A percentile compares a stretch with the other conserved stretches of the same genome.
These are phyloP conservation scores for Achlya hypogyna DNA, from an alignment of 352 stramenopile genomes.

Conservation along the genomic window DNA sequence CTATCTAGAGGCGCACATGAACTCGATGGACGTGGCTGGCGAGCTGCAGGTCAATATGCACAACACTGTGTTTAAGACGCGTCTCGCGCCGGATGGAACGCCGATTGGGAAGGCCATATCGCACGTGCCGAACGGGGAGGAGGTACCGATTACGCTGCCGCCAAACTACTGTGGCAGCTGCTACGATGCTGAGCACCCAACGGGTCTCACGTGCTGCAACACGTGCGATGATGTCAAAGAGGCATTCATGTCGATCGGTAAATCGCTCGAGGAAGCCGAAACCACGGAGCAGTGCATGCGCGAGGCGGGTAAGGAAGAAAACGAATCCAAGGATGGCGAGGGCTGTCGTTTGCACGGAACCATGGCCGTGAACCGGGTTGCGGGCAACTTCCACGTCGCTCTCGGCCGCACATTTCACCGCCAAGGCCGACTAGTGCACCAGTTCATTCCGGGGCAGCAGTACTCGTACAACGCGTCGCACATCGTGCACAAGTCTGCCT, in stretches of 20 bases:
- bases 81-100: conserved; percentile 67
- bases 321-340: conserved; percentile 63
- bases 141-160: conserved; percentile 34
- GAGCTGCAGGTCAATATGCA: conserved; percentile 96
- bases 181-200: conserved; percentile 80
- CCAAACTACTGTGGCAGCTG: conserved; percentile 93
- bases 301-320: conserved; percentile 52
- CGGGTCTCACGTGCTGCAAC: conserved; percentile 69
- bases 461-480: conserved; percentile 73
- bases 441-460: conserved; percentile 72
- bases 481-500: conserved; percentile 47
- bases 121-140: conserved; percentile 26
- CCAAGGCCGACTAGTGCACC: conserved; percentile 65
- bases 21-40: conserved; percentile 97
- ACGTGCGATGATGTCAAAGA: conserved; percentile 79
- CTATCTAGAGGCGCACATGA: conserved; percentile 89
- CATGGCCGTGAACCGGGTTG: conserved; percentile 80
- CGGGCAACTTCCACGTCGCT: conserved; percentile 78
- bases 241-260: conserved; percentile 61
- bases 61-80: conserved; percentile 91
- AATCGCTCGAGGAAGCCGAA: conserved; percentile 67
- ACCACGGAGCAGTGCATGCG: conserved; percentile 70
- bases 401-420: conserved; percentile 74
- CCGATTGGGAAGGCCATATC: conserved; percentile 48
- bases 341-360: conserved; percentile 69